A percentile compares a stretch with the other conserved stretches of the same genome.
phyloP scores from a whole-genome alignment of 2,329 filamentous ascomycete genomes.

The Chaetomiaceae sp. region DNA sequence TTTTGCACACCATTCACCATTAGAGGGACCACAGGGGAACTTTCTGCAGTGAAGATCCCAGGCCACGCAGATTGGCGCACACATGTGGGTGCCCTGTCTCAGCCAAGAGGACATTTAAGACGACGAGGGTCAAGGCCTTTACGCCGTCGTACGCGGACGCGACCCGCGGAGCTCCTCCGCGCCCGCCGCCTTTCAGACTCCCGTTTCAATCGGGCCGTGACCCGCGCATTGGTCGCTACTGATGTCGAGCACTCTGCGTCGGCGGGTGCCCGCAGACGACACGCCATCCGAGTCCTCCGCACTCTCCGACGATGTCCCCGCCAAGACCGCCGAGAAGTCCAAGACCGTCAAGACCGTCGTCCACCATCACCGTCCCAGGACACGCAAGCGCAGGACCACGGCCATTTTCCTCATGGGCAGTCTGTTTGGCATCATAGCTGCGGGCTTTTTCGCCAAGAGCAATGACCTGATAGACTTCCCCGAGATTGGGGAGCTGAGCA shows the following conservation, averaged over 20 bases:
- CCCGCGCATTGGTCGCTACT: neutral
- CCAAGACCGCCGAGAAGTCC: conserved; percentile 16
- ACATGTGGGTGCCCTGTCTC: neutral
- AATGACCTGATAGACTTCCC: conserved; percentile 84
- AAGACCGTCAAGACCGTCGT: conserved; percentile 34
- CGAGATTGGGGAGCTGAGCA: conserved; percentile 63
- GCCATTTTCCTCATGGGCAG: conserved; percentile 85
- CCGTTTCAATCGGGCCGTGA: too few relatives aligned
- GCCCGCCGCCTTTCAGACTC: too few relatives aligned
- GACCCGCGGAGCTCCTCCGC: too few relatives aligned
- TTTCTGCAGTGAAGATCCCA: too few relatives aligned
- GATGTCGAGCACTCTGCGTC: conserved; percentile 27
- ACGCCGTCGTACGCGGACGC: too few relatives aligned
- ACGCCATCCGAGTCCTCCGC: conserved; percentile 27
- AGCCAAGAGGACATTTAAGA: too few relatives aligned
- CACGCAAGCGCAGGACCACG: conserved; percentile 66
- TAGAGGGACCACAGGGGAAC: too few relatives aligned
- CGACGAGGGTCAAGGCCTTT: too few relatives aligned
- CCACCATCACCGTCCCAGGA: conserved; percentile 40
- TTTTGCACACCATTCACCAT: too few relatives aligned
- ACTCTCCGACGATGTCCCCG: conserved; percentile 32
- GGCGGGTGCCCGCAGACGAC: conserved; percentile 22
- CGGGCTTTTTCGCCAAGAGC: conserved; percentile 81
- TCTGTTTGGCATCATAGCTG: conserved; percentile 81
- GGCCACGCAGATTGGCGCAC: neutral